Conservation (phyloP, 108 stramenopile genomes). For the Nannochloropsis oceanica region DNA sequence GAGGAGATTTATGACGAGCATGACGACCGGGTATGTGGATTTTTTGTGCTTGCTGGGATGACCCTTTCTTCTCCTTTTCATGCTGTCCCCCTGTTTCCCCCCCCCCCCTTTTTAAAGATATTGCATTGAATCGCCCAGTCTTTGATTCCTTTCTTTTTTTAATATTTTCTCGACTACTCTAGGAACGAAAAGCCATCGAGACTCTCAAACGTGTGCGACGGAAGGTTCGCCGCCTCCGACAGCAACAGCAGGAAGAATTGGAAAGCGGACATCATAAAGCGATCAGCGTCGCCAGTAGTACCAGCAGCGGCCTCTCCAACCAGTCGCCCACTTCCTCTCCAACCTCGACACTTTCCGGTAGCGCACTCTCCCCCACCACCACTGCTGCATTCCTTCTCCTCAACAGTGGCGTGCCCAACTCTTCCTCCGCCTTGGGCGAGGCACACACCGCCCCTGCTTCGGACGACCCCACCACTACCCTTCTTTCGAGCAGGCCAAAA, state of each 20-base stretch:
- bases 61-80: too few species aligned
- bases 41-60: neutral
- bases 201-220: neutral
- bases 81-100: too few species aligned
- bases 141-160: neutral
- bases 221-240: neutral
- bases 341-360: neutral
- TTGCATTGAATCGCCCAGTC: neutral
- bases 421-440: neutral
- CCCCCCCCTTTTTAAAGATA: too few species aligned
- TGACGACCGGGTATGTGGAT: neutral
- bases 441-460: neutral
- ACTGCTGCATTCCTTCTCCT: neutral
- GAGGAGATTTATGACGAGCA: slow-evolving; percentile 5
- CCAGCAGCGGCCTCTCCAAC: neutral
- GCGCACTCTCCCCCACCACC: neutral
- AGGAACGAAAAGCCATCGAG: neutral
- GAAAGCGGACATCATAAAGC: neutral
- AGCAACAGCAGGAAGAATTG: neutral
- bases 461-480: neutral
- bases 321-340: neutral
- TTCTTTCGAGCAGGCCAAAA: neutral
- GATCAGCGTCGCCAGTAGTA: neutral
- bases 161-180: neutral
- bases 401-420: neutral